phyloP scores from a whole-genome alignment of 2,329 filamentous ascomycete genomes.

The Cladosporium velox region DNA sequence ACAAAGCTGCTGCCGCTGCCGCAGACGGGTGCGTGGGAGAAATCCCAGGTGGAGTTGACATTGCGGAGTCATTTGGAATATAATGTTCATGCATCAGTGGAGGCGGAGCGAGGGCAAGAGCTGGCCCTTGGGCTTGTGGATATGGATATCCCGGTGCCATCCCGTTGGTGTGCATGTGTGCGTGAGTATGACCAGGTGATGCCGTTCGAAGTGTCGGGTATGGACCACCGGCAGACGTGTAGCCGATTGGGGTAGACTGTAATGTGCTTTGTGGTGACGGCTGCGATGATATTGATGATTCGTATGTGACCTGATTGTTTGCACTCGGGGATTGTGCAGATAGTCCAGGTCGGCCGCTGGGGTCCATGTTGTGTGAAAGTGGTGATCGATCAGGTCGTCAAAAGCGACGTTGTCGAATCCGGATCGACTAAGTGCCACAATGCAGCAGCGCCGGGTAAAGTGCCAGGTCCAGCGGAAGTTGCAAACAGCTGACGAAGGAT shows the following conservation, averaged over 20 bases:
- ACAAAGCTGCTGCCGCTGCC: conserved; percentile 52
- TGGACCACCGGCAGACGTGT: conserved; percentile 15
- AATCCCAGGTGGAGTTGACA: conserved; percentile 32
- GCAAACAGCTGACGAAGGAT: conserved; percentile 12
- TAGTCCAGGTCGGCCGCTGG: conserved; percentile 5
- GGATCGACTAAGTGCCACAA: not conserved
- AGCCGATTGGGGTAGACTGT: conserved; percentile 14
- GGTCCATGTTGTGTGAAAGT: conserved; percentile 4
- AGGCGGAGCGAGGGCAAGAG: conserved; percentile 9
- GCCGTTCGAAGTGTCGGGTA: conserved; percentile 17
- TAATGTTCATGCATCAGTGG: conserved; percentile 34
- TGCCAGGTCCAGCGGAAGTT: conserved; percentile 4
- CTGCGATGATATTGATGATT: conserved; percentile 19
- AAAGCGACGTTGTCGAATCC: not conserved
- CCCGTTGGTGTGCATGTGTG: conserved; percentile 25
- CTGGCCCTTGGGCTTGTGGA: not conserved
- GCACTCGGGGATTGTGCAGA: conserved; percentile 3
- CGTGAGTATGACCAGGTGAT: conserved; percentile 11
- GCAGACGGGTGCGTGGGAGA: conserved; percentile 34
- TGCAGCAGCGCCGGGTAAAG: not conserved
- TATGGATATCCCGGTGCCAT: conserved; percentile 18
- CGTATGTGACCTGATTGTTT: conserved; percentile 13
- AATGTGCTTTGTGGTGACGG: conserved; percentile 19
- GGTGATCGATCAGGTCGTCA: conserved; percentile 1
- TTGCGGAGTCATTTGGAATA: conserved; percentile 29